A percentile compares a stretch with the other conserved stretches of the same genome.
Evolutionary conservation across 1,284 basidiomycete species (phyloP).

Genomic region (Mycena sp.): DNA sequence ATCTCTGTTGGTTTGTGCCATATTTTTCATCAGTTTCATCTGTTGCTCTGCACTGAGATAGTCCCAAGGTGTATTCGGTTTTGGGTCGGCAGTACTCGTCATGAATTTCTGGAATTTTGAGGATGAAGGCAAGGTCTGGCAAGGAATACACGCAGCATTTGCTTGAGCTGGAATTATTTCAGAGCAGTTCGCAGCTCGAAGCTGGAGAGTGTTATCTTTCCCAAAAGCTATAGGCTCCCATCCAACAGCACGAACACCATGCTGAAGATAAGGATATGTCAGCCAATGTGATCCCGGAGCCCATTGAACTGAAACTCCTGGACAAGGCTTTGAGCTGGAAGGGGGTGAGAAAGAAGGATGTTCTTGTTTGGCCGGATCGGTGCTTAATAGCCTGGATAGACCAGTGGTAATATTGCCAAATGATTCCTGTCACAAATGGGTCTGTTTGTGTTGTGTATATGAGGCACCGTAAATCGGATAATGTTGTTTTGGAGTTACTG

Average conservation of each 20-base stretch:
- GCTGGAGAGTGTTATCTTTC: background rate
- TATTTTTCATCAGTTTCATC: background rate
- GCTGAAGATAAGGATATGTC: slow-evolving; percentile 9
- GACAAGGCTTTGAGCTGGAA: background rate
- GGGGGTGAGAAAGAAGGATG: background rate
- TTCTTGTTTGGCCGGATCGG: background rate
- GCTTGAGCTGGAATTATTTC: too few relatives aligned
- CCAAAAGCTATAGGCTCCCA: slow-evolving; percentile 15
- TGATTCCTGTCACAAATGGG: background rate
- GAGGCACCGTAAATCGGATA: too few relatives aligned
- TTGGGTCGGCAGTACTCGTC: background rate
- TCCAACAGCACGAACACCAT: background rate
- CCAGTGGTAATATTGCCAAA: background rate
- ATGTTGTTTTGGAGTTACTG: too few relatives aligned
- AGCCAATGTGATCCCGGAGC: slow-evolving; percentile 8
- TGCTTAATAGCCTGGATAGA: background rate
- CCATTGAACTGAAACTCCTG: slow-evolving; percentile 8
- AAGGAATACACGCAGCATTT: background rate
- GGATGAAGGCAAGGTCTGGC: background rate
- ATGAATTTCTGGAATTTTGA: background rate
- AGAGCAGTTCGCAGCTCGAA: background rate
- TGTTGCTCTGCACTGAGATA: slow-evolving; percentile 4
- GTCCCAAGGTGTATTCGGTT: slow-evolving; percentile 2
- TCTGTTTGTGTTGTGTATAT: background rate
- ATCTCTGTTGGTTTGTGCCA: slow-evolving; percentile 1